Conservation (phyloP, 2,329 filamentous ascomycete species). For the Calonectria hawksworthii region DNA sequence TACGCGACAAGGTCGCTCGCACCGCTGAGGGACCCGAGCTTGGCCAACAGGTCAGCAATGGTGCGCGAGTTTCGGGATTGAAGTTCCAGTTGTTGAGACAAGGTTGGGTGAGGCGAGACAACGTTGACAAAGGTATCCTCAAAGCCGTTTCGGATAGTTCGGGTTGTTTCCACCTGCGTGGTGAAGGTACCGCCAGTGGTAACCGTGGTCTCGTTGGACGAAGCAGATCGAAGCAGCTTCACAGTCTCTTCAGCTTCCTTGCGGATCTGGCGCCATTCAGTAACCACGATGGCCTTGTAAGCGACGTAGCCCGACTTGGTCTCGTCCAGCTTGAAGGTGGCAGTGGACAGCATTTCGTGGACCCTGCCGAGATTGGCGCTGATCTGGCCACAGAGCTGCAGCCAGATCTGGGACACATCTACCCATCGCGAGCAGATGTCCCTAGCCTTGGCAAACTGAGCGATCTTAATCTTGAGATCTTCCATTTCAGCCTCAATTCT, state of each 20-base stretch:
- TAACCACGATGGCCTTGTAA: slow-evolving; percentile 3
- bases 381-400: not conserved
- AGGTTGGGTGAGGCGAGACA: not conserved
- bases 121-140: not conserved
- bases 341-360: not conserved
- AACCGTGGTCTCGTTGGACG: not conserved
- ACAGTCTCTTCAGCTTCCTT: not conserved
- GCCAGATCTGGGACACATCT: not conserved
- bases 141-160: not conserved
- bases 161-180: not conserved
- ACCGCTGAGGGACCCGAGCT: not conserved
- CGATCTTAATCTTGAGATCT: not conserved
- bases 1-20: not conserved
- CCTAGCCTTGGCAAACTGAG: not conserved
- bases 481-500: not conserved
- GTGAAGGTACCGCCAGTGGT: not conserved
- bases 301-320: not conserved
- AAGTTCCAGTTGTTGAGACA: not conserved
- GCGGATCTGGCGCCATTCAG: not conserved
- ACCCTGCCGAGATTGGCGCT: not conserved
- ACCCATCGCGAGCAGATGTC: not conserved
- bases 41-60: not conserved
- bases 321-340: not conserved
- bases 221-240: not conserved
- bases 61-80: not conserved